These are phyloP conservation scores for Eutrema heterophyllum DNA, from an alignment of 345 rosid species.

Conservation along the genomic window DNA sequence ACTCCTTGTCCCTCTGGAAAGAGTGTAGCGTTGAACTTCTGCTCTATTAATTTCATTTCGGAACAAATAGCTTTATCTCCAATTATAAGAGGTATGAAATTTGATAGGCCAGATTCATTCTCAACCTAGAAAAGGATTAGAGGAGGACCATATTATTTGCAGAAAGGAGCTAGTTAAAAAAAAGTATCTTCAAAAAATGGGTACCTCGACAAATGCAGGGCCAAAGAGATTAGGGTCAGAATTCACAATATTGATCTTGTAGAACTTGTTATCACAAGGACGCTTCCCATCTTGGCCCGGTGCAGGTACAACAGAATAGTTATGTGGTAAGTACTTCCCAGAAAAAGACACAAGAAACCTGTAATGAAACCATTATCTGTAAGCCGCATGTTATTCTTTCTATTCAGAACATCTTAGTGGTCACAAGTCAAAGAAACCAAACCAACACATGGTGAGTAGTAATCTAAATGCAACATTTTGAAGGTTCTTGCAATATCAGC, in stretches of 20 bases:
- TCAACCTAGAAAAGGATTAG: constrained; percentile 59
- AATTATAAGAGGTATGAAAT: constrained; percentile 76
- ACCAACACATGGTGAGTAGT: neutral
- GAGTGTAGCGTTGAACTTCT: constrained; percentile 45
- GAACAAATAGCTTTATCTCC: constrained; percentile 68
- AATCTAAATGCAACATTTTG: neutral
- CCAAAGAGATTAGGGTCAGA: constrained; percentile 64
- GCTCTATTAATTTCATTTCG: constrained; percentile 67
- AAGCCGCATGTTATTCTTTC: neutral
- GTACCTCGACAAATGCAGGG: constrained; percentile 95
- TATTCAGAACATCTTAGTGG: neutral
- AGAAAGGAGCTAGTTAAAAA: neutral
- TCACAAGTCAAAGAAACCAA: neutral
- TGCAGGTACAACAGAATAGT: constrained; percentile 48
- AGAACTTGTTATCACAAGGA: constrained; percentile 50
- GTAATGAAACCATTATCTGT: constrained; percentile 28
- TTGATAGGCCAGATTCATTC: constrained; percentile 82
- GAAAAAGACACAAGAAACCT: constrained; percentile 88
- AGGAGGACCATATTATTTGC: neutral
- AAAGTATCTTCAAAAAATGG: neutral
- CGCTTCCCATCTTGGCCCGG: constrained; percentile 34
- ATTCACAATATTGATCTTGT: constrained; percentile 50
- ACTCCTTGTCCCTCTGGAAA: constrained; percentile 33
- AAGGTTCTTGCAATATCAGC: constrained; percentile 13
- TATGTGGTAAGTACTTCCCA: constrained; percentile 76